phyloP scores from a whole-genome alignment of 257 asterid genomes.

The Striga asiatica region DNA sequence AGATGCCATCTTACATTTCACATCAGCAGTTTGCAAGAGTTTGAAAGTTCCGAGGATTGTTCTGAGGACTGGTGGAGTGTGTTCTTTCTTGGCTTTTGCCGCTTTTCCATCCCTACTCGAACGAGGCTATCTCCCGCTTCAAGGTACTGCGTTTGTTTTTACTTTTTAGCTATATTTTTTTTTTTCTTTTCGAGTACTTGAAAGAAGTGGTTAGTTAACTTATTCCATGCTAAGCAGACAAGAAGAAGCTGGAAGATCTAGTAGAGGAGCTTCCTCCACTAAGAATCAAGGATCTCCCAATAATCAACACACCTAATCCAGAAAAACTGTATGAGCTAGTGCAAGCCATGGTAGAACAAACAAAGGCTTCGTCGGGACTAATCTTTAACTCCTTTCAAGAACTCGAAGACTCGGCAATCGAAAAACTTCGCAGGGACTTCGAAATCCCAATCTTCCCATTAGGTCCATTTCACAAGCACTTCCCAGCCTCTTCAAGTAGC shows the following conservation, averaged over 20 bases:
- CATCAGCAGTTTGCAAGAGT: background rate
- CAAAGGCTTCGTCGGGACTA: conserved; percentile 32
- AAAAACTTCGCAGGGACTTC: conserved; percentile 21
- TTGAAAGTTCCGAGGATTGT: background rate
- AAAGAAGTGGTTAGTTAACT: too few species aligned
- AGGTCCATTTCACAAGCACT: conserved; percentile 42
- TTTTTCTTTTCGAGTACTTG: too few species aligned
- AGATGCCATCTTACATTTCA: background rate
- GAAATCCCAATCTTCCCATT: conserved; percentile 26
- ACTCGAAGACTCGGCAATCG: conserved; percentile 28
- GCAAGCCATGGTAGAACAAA: conserved; percentile 18
- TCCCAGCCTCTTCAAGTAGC: conserved; percentile 19
- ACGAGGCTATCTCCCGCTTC: background rate
- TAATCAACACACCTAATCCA: conserved; percentile 4
- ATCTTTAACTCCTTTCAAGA: conserved; percentile 39
- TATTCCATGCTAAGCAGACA: conserved; percentile 12
- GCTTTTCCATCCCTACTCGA: background rate
- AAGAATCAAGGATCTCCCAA: conserved; percentile 31
- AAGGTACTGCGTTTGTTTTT: background rate
- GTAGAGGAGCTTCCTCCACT: conserved; percentile 39
- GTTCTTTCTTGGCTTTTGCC: background rate
- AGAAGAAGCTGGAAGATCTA: conserved; percentile 21
- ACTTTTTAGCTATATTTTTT: too few species aligned
- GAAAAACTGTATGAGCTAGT: conserved; percentile 13
- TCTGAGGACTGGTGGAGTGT: background rate